Conservation (phyloP, 805 yeast species). For the Barnettozyma salicaria region DNA sequence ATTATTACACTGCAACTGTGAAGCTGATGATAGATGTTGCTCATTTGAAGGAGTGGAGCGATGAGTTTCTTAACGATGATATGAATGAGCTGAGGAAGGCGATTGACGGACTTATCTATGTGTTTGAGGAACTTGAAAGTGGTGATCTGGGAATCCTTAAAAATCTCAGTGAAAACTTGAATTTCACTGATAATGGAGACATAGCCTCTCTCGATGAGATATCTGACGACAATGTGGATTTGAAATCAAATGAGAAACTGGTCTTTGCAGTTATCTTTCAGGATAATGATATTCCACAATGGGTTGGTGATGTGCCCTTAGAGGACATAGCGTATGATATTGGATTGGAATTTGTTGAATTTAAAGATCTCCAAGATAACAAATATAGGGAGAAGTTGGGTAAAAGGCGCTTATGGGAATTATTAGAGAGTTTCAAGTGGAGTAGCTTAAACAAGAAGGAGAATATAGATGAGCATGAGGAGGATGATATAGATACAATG, state of each 20-base stretch:
- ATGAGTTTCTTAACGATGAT: conserved; percentile 19
- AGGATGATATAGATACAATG: not conserved
- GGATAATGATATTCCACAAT: no score
- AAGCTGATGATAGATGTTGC: conserved; percentile 29
- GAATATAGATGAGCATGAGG: not conserved
- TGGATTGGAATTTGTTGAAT: conserved; percentile 35
- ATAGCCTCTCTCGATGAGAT: no score
- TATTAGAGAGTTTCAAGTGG: conserved; percentile 48
- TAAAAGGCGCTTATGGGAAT: conserved; percentile 36
- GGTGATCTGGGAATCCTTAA: conserved; percentile 1
- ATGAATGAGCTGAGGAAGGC: conserved; percentile 27
- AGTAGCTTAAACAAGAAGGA: not conserved
- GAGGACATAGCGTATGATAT: conserved; percentile 26
- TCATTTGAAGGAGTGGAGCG: conserved; percentile 26
- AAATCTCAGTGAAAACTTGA: conserved; percentile 1
- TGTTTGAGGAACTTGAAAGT: conserved; percentile 8
- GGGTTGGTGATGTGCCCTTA: conserved; percentile 1
- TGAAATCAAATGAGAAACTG: not conserved
- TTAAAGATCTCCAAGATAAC: conserved; percentile 32
- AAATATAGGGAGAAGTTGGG: conserved; percentile 42
- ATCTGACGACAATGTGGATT: conserved; percentile 3
- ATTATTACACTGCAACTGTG: conserved; percentile 27
- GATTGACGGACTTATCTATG: conserved; percentile 25
- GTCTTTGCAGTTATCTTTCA: not conserved
- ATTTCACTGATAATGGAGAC: no score